Conservation (phyloP, 768 basidiomycete genomes). For the Mycena rebaudengoi region DNA sequence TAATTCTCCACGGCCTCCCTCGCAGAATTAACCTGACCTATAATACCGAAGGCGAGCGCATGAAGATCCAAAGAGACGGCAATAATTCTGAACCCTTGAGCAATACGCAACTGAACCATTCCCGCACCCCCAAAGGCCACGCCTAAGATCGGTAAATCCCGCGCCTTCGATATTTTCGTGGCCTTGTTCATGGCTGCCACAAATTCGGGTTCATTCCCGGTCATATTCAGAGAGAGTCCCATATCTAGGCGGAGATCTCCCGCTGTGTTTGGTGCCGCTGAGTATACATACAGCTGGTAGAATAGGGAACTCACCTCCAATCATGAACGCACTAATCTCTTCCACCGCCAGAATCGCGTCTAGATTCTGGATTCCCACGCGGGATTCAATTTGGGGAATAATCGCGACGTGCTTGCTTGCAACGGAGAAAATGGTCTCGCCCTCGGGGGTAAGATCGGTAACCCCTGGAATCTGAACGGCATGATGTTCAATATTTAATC, state of each 20-base stretch:
- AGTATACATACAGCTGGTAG: neutral
- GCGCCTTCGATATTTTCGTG: neutral
- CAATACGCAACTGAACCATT: slow-evolving; percentile 15
- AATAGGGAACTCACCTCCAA: slow-evolving; percentile 5
- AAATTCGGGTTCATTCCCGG: slow-evolving; percentile 20
- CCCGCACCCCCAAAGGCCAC: slow-evolving; percentile 1
- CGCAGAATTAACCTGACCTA: no score
- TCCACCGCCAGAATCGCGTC: slow-evolving; percentile 47
- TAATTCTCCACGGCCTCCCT: no score
- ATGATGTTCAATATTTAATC: neutral
- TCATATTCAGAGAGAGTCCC: slow-evolving; percentile 4
- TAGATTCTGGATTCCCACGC: slow-evolving; percentile 75
- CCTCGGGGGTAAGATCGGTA: slow-evolving; percentile 7
- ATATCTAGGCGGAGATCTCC: slow-evolving; percentile 21
- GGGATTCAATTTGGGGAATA: slow-evolving; percentile 35
- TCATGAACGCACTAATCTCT: slow-evolving; percentile 21
- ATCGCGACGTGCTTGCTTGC: slow-evolving; percentile 23
- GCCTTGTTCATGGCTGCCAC: slow-evolving; percentile 12
- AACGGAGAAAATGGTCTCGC: slow-evolving; percentile 12
- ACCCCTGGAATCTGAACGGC: slow-evolving; percentile 13
- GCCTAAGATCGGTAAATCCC: slow-evolving; percentile 5
- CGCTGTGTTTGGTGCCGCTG: neutral
- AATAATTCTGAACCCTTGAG: slow-evolving; percentile 13
- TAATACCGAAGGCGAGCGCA: slow-evolving; percentile 10
- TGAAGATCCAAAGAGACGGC: slow-evolving; percentile 3